These are phyloP conservation scores for Fusarium sp. DNA, from an alignment of 2,329 filamentous ascomycete genomes.

Conservation along the genomic window DNA sequence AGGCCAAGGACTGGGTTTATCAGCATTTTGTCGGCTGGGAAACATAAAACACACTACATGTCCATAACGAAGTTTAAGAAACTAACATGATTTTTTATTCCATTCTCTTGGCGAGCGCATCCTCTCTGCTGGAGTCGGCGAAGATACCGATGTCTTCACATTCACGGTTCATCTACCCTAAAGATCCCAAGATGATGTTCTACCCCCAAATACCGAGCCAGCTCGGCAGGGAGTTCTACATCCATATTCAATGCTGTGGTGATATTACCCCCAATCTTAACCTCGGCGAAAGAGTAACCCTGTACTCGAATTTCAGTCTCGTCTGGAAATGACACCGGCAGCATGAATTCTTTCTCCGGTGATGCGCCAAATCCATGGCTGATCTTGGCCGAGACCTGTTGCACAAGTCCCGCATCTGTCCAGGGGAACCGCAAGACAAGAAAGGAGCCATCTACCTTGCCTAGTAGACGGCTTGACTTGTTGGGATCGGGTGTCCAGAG, in stretches of 20 bases:
- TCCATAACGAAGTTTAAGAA: background rate
- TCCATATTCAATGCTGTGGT: constrained; percentile 69
- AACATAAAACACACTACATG: background rate
- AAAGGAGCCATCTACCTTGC: constrained; percentile 68
- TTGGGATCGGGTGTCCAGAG: constrained; percentile 77
- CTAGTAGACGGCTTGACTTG: constrained; percentile 65
- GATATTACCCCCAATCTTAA: constrained; percentile 75
- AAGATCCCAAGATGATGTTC: constrained; percentile 77
- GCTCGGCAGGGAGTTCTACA: constrained; percentile 70
- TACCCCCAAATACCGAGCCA: constrained; percentile 75
- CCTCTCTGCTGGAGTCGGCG: background rate
- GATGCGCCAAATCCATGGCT: constrained; percentile 62
- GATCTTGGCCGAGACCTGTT: constrained; percentile 64
- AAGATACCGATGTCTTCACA: background rate
- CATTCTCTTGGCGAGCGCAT: background rate
- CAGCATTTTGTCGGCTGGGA: background rate
- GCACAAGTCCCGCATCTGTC: constrained; percentile 62
- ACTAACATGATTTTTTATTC: background rate
- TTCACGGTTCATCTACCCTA: constrained; percentile 69
- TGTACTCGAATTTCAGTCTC: constrained; percentile 68
- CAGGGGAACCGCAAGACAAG: constrained; percentile 77
- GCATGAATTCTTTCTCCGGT: constrained; percentile 73
- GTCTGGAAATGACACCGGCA: constrained; percentile 75
- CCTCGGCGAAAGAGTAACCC: constrained; percentile 70
- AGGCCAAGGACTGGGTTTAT: background rate